Conservation (phyloP, 306 rosid species). For the Cicer arietinum region DNA sequence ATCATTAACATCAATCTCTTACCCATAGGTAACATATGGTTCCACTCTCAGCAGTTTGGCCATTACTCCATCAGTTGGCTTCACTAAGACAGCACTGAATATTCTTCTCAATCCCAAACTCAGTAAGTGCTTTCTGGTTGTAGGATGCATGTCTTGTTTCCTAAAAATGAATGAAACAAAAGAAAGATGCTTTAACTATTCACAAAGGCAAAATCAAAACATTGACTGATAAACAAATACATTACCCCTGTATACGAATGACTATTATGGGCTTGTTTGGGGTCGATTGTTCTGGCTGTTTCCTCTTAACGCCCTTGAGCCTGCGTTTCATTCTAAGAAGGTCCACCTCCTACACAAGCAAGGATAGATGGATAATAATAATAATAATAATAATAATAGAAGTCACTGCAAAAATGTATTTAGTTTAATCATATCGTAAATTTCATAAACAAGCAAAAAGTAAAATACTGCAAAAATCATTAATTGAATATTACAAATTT, state of each 20-base stretch:
- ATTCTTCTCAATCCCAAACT: constrained; percentile 64
- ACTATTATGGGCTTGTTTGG: constrained; percentile 59
- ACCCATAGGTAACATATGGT: constrained; percentile 95
- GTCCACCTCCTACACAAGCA: constrained; percentile 72
- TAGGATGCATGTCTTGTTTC: constrained; percentile 87
- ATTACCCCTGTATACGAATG: constrained; percentile 75
- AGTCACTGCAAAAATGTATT: not conserved
- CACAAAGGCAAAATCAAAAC: not conserved
- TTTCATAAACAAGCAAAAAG: not conserved
- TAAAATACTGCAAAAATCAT: not conserved
- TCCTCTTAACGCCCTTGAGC: constrained; percentile 72
- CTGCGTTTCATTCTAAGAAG: constrained; percentile 74
- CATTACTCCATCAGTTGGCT: constrained; percentile 59
- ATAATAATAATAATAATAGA: not conserved
- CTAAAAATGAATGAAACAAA: constrained; percentile 39
- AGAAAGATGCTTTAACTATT: not conserved
- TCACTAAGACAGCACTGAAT: constrained; percentile 74
- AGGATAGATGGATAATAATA: not conserved
- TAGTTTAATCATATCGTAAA: not conserved
- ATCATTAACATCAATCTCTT: constrained; percentile 25
- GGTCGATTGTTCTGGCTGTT: constrained; percentile 40
- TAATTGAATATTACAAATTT: not conserved
- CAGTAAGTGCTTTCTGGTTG: constrained; percentile 62
- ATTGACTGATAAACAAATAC: not conserved
- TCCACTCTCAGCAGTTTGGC: constrained; percentile 77